A percentile compares a stretch with the other conserved stretches of the same genome.
Conservation (phyloP, 148 eudicot genomes). For the Rhododendron henanense region DNA sequence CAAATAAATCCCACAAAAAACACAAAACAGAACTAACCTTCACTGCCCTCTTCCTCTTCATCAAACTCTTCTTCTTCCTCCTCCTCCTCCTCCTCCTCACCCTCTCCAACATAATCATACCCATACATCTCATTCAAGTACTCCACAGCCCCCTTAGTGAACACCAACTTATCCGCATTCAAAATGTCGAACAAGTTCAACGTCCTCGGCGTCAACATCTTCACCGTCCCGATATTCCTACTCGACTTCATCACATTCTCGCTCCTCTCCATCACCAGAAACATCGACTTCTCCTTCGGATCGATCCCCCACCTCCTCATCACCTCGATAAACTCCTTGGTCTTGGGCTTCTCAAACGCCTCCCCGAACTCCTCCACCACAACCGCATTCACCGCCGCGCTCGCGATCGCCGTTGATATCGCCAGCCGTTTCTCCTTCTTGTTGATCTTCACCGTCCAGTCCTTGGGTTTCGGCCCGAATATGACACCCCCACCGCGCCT, state of each 20-base stretch:
- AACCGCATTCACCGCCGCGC: constrained; percentile 48
- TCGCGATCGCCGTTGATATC: constrained; percentile 65
- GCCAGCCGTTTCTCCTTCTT: constrained; percentile 84
- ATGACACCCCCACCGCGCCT: constrained; percentile 87
- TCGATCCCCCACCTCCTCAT: constrained; percentile 82
- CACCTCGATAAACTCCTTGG: constrained; percentile 76
- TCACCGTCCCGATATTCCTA: constrained; percentile 83
- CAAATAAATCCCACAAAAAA: not conserved
- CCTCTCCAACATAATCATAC: constrained; percentile 40
- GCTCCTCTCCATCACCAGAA: constrained; percentile 55
- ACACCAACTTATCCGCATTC: constrained; percentile 75
- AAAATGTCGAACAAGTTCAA: constrained; percentile 83
- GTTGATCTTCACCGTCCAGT: constrained; percentile 85
- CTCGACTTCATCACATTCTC: constrained; percentile 77
- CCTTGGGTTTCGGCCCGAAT: constrained; percentile 88
- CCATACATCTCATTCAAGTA: constrained; percentile 88
- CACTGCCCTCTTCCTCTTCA: constrained; percentile 23
- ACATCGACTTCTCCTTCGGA: constrained; percentile 74
- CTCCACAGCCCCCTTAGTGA: constrained; percentile 59
- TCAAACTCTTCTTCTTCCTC: constrained; percentile 35
- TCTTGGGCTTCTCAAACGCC: constrained; percentile 70
- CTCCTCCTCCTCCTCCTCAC: constrained; percentile 41
- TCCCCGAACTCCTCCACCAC: constrained; percentile 83
- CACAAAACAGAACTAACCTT: constrained; percentile 28
- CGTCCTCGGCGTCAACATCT: constrained; percentile 82